Percentiles rank a stretch among this genome's conserved stretches.
phyloP scores from a whole-genome alignment of 2,329 filamentous ascomycete genomes.

The Talaromyces marneffei region DNA sequence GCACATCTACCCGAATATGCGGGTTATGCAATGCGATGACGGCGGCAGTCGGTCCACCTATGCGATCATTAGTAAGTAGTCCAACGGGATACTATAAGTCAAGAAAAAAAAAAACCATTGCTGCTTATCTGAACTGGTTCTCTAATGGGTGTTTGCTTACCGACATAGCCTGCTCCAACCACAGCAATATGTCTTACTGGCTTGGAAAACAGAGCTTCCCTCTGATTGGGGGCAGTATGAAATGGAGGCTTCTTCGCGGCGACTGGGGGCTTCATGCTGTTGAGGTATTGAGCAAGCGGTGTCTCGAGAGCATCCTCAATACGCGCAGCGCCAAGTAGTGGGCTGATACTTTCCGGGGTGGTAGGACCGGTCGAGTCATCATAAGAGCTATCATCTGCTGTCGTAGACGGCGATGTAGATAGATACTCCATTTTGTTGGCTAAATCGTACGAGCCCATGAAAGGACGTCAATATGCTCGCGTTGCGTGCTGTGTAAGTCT shows the following conservation, averaged over 20 bases:
- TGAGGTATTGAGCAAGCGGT: slow-evolving; percentile 16
- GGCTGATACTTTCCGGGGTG: slow-evolving; percentile 25
- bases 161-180: slow-evolving; percentile 70
- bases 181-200: slow-evolving; percentile 55
- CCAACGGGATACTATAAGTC: neutral
- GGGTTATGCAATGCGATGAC: slow-evolving; percentile 70
- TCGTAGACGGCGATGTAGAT: slow-evolving; percentile 17
- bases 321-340: slow-evolving; percentile 22
- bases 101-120: too few relatives aligned
- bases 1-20: slow-evolving; percentile 64
- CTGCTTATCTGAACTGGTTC: neutral
- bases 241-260: slow-evolving; percentile 4
- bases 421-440: slow-evolving; percentile 19
- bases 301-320: slow-evolving; percentile 19
- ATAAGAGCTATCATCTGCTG: slow-evolving; percentile 20
- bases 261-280: slow-evolving; percentile 10
- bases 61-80: neutral
- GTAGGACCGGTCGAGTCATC: slow-evolving; percentile 23
- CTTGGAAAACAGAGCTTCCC: slow-evolving; percentile 10
- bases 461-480: neutral
- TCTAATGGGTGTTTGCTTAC: slow-evolving; percentile 42
- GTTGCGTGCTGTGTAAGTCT: neutral
- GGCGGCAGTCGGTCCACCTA: slow-evolving; percentile 68
- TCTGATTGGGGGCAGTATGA: neutral
- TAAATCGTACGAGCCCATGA: slow-evolving; percentile 3